These are phyloP conservation scores for Orbilia quercus DNA, from an alignment of 2,329 filamentous ascomycete species.

Conservation along the genomic window DNA sequence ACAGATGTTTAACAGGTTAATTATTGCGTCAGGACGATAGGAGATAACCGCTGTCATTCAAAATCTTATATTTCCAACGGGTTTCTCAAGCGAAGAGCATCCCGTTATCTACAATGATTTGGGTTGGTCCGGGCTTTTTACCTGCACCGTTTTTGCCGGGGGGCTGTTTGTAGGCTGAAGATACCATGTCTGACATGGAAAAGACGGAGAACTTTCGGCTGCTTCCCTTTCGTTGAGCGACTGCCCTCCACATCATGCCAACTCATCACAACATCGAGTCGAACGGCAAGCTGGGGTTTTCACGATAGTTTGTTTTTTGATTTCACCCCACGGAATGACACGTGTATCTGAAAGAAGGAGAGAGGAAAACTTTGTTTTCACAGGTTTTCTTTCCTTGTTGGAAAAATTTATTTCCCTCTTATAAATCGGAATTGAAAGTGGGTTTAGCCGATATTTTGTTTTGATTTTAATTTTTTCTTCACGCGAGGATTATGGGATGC, in stretches of 20 bases:
- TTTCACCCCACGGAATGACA: conserved; percentile 55
- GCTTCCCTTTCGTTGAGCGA: conserved; percentile 31
- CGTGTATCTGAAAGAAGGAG: conserved; percentile 40
- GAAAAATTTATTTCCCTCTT: conserved; percentile 27
- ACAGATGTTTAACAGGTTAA: background rate
- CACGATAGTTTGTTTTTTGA: conserved; percentile 24
- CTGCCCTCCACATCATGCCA: conserved; percentile 53
- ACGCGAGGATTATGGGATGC: conserved; percentile 3
- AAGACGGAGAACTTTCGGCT: conserved; percentile 1
- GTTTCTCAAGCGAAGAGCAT: conserved; percentile 6
- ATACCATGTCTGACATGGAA: conserved; percentile 28
- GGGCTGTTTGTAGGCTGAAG: conserved; percentile 20
- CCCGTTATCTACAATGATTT: too few species aligned
- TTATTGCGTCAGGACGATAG: too few species aligned
- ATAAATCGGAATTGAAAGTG: conserved; percentile 47
- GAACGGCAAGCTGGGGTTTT: conserved; percentile 16
- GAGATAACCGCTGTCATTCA: background rate
- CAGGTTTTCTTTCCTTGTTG: background rate
- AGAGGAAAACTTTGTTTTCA: conserved; percentile 17
- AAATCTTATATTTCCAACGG: conserved; percentile 4
- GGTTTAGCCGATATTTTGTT: conserved; percentile 28
- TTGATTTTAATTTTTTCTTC: conserved; percentile 13
- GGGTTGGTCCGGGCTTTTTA: conserved; percentile 16
- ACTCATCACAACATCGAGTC: conserved; percentile 47
- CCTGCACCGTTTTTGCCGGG: conserved; percentile 14